Percentiles rank a stretch among this genome's conserved stretches.
These are phyloP conservation scores for Diplogelasinospora grovesii DNA, from an alignment of 495 filamentous ascomycete genomes.

Conservation along the genomic window DNA sequence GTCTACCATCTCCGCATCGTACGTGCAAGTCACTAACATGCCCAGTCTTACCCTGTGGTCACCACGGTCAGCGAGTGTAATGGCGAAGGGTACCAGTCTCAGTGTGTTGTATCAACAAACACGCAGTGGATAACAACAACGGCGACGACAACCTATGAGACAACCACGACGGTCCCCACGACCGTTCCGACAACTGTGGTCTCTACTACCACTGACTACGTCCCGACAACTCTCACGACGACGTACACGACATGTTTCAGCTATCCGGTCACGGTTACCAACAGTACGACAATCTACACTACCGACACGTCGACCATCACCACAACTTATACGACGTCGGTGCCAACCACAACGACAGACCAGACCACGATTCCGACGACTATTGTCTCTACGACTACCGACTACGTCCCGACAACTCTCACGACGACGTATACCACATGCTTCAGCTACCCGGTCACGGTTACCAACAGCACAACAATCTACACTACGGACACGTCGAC, in stretches of 20 bases:
- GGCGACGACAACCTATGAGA: conserved; percentile 9
- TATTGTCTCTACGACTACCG: not conserved
- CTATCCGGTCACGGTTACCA: conserved; percentile 4
- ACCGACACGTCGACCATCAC: not conserved
- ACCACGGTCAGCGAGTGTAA: not conserved
- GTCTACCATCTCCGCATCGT: not conserved
- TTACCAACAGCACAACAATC: conserved; percentile 5
- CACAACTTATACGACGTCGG: too few relatives aligned
- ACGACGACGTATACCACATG: conserved; percentile 9
- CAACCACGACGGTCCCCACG: conserved; percentile 10
- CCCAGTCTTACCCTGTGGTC: too few relatives aligned
- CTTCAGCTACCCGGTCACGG: conserved; percentile 7
- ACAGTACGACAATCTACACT: conserved; percentile 12
- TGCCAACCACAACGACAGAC: conserved; percentile 3
- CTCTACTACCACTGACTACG: conserved; percentile 6
- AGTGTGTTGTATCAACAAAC: conserved; percentile 17
- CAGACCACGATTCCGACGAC: conserved; percentile 2
- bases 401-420: conserved; percentile 6
- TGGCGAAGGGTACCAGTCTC: not conserved
- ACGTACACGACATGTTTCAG: conserved; percentile 14
- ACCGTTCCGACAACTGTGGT: conserved; percentile 3
- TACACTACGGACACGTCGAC: conserved; percentile 9
- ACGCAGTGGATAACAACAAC: conserved; percentile 21
- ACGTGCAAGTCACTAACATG: too few relatives aligned
- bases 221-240: conserved; percentile 13